A percentile compares a stretch with the other conserved stretches of the same genome.
phyloP scores from a whole-genome alignment of 306 rosid genomes.

The Inga laurina region DNA sequence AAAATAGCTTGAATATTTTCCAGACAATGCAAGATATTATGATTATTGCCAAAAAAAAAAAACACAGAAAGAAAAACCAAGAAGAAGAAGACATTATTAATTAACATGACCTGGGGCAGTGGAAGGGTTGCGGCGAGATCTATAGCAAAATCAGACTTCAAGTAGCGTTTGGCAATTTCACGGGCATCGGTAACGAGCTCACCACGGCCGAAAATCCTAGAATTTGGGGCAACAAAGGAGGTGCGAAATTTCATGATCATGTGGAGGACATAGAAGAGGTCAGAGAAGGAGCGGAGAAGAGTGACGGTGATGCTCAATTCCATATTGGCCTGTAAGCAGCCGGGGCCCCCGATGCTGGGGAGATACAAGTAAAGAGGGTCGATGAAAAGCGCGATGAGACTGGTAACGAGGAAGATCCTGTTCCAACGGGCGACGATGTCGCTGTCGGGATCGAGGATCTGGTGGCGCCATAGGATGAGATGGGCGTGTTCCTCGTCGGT shows the following conservation, averaged over 20 bases:
- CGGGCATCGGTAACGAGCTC: constrained; percentile 75
- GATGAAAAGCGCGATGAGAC: constrained; percentile 71
- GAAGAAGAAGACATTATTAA: not conserved
- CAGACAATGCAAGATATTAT: not conserved
- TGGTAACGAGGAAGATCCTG: constrained; percentile 68
- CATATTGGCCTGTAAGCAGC: constrained; percentile 54
- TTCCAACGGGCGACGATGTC: constrained; percentile 76
- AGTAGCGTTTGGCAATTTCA: constrained; percentile 67
- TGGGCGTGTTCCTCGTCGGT: constrained; percentile 50
- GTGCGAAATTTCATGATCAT: constrained; percentile 83
- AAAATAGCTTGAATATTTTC: not conserved
- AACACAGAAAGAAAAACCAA: not conserved
- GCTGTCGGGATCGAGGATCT: constrained; percentile 86
- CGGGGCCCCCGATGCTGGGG: constrained; percentile 69
- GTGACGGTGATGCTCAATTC: constrained; percentile 50
- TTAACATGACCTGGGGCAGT: constrained; percentile 61
- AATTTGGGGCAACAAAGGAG: constrained; percentile 77
- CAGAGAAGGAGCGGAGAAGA: constrained; percentile 61
- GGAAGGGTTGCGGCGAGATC: constrained; percentile 91
- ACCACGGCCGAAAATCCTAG: constrained; percentile 87
- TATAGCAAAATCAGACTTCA: constrained; percentile 75
- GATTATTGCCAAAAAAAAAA: not conserved
- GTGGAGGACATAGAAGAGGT: constrained; percentile 74
- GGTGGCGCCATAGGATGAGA: constrained; percentile 72
- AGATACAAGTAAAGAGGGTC: constrained; percentile 89